Percentiles rank a stretch among this genome's conserved stretches.
Conservation (phyloP, 306 rosid species). For the Mimosa bimucronata region DNA sequence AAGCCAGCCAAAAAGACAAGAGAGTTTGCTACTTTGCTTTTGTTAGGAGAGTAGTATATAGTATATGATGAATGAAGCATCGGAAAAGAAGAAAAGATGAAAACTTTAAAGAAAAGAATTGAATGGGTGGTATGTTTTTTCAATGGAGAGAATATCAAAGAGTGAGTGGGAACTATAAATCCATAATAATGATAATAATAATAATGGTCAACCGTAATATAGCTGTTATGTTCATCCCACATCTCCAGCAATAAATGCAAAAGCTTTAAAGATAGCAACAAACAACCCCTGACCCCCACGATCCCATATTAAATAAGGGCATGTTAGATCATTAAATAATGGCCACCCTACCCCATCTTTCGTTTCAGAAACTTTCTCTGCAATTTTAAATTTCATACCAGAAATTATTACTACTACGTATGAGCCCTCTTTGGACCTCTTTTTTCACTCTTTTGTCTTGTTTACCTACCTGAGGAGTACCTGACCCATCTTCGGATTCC, state of each 20-base stretch:
- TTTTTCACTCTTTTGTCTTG: background rate
- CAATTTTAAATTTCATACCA: background rate
- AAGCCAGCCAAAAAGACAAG: background rate
- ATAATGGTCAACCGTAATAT: background rate
- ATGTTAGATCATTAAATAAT: slow-evolving; percentile 18
- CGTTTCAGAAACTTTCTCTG: no score
- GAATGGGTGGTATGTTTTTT: background rate
- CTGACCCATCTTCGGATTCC: background rate
- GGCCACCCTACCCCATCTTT: background rate
- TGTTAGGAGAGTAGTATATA: background rate
- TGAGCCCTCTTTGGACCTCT: background rate
- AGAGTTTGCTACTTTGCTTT: background rate
- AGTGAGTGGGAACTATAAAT: background rate
- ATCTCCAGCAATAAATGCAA: background rate
- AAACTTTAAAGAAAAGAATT: background rate
- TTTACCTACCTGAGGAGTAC: background rate
- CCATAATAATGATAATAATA: background rate
- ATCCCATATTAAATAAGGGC: background rate
- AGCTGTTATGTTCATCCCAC: background rate
- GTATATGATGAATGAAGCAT: background rate
- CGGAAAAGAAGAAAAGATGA: background rate
- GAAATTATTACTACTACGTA: background rate
- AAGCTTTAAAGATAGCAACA: background rate
- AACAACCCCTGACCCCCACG: slow-evolving; percentile 12
- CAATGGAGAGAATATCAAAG: background rate